Evolutionary conservation across 768 basidiomycete genomes (phyloP), one percentile per base, ranked within the genome.

Genomic region (Postia placenta): DNA sequence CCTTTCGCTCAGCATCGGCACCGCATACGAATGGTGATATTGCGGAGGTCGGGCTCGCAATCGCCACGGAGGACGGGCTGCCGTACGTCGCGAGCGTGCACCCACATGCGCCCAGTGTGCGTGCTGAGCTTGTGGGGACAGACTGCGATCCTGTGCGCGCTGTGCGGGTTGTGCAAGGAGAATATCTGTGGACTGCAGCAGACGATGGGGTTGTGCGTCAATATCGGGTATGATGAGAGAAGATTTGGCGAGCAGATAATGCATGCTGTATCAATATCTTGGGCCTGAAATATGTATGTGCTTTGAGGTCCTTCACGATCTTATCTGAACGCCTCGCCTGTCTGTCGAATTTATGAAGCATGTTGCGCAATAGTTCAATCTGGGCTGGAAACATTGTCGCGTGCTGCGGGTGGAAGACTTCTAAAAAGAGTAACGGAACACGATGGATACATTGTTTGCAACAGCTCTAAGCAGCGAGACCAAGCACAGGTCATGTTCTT

Each of bases 161-260:
- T 38, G 64, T 81, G 5, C 59, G 67, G 28, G 68, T 67, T 2
- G 47, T 47, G 25, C 40, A 26, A 12, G 54, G 63, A 41, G 61
- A 61, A 11, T 57, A 58, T 3, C 60, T 81, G 3, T 82, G 81
- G 81, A 76, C 67, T 48, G 79, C 79, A 7, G 74, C 78, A 38
- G 81, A 85, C 54, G 84, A 85, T 65, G 81, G 79, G 0, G 58
- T 83, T 28, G 79, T 85, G 0, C 68, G 81, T 51, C 56, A 69
- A 54, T 83, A 81, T 61, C 45, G 23, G 33, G 23, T 45, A 22
- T 11, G 45, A 17, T 45, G 45, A 45, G 24, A 35, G 33, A 35
- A 35, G 11, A 9, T 35, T n/a, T 35, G 33, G 11, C n/a, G 33
- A 35, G 33, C 33, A 35, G 33, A 9, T 9, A 35, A 35, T 35